A percentile compares a stretch with the other conserved stretches of the same genome.
Evolutionary conservation across 177 flowering plant species (phyloP).

Genomic region (Vitis hybrid): DNA sequence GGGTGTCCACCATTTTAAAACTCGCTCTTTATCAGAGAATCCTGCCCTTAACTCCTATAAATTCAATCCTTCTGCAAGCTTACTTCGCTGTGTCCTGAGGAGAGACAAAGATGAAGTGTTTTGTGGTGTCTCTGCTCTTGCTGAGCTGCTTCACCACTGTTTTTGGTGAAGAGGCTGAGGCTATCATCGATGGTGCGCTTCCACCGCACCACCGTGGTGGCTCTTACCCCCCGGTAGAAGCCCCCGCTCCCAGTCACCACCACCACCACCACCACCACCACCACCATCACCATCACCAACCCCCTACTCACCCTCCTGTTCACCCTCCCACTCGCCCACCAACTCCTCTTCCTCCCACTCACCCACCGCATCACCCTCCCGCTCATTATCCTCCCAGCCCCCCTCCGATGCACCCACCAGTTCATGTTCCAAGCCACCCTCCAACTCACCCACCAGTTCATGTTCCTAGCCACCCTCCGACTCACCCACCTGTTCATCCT

Average conservation of each 20-base stretch:
- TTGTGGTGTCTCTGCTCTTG: constrained; percentile 20
- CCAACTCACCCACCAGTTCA: not conserved
- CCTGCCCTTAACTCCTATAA: no score
- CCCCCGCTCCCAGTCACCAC: constrained; percentile 19
- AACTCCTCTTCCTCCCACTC: constrained; percentile 1
- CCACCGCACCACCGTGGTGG: not conserved
- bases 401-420: constrained; percentile 15
- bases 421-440: constrained; percentile 1
- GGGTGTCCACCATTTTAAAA: no score
- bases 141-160: constrained; percentile 16
- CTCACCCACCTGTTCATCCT: not conserved
- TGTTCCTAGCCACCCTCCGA: not conserved
- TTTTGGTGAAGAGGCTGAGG: not conserved
- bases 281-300: not conserved
- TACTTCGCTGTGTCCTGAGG: no score
- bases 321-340: constrained; percentile 14
- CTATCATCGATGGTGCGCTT: not conserved
- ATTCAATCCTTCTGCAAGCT: no score
- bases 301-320: constrained; percentile 14
- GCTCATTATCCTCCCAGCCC: not conserved
- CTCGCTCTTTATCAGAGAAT: no score
- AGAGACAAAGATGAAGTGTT: constrained; percentile 5
- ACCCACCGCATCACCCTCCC: not conserved
- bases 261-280: constrained; percentile 15
- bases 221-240: constrained; percentile 2